A percentile compares a stretch with the other conserved stretches of the same genome.
These are phyloP conservation scores for Myrmaecium sp. DNA, from an alignment of 2,329 filamentous ascomycete species.

Conservation along the genomic window DNA sequence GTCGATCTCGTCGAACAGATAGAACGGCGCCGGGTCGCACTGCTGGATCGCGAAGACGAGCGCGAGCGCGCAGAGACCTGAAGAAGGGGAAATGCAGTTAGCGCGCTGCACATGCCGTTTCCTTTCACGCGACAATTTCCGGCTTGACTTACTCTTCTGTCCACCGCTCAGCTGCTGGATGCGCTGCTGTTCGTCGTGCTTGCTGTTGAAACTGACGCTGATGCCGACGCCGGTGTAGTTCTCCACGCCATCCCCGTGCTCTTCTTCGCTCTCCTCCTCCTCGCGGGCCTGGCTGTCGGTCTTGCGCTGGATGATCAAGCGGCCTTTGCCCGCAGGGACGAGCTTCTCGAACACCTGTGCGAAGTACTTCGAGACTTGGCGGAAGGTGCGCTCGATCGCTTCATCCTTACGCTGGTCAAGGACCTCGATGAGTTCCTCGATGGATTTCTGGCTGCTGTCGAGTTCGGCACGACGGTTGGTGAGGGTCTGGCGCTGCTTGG, in stretches of 20 bases:
- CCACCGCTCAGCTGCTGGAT: conserved; percentile 95
- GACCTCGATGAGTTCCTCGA: conserved; percentile 81
- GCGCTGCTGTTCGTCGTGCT: conserved; percentile 93
- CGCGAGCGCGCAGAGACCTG: conserved; percentile 86
- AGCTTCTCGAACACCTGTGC: conserved; percentile 85
- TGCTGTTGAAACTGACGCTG: conserved; percentile 95
- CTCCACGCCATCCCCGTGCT: conserved; percentile 47
- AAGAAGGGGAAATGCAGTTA: conserved; percentile 5
- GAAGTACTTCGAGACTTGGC: conserved; percentile 90
- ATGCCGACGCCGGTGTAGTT: conserved; percentile 96
- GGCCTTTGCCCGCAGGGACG: conserved; percentile 81
- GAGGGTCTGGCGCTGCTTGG: conserved; percentile 73
- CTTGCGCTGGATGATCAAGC: conserved; percentile 82
- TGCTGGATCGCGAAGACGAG: conserved; percentile 98
- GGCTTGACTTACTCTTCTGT: conserved; percentile 63
- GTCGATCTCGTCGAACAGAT: conserved; percentile 98
- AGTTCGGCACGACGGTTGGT: conserved; percentile 74
- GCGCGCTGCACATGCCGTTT: too few species aligned
- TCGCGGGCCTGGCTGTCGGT: conserved; percentile 51
- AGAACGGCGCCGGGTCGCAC: conserved; percentile 93
- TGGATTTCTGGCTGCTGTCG: conserved; percentile 69
- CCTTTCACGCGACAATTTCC: conserved; percentile 7
- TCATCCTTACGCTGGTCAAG: conserved; percentile 94
- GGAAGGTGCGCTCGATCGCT: conserved; percentile 95
- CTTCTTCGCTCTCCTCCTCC: conserved; percentile 36